phyloP scores from a whole-genome alignment of 225 moss, liverwort and hornwort genomes.

The Climacium dendroides region DNA sequence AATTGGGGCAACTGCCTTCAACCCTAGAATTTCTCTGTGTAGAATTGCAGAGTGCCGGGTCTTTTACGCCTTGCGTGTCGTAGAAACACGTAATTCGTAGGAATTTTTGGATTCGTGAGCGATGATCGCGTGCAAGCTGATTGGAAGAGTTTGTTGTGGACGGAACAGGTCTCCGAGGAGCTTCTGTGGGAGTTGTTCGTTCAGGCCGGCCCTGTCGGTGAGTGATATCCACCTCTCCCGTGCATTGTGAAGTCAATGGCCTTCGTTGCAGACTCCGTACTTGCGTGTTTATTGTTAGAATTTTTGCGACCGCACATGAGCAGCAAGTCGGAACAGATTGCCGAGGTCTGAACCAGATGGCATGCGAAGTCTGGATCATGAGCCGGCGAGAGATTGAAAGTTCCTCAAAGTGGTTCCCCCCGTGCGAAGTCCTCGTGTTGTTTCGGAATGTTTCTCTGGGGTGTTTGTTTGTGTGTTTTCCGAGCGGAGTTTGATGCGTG shows the following conservation, averaged over 20 bases:
- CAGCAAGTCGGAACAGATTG: not conserved
- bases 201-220: conserved; percentile 96
- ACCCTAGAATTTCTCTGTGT: not conserved
- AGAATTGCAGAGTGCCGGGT: not conserved
- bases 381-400: not conserved
- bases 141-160: not conserved
- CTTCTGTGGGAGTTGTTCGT: conserved; percentile 96
- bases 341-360: not conserved
- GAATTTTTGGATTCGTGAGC: not conserved
- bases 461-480: not conserved
- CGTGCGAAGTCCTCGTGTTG: not conserved
- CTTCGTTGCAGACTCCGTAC: not conserved
- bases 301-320: not conserved
- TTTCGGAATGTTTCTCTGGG: not conserved
- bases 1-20: not conserved
- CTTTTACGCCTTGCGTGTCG: not conserved
- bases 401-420: not conserved
- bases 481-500: not conserved
- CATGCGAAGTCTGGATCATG: not conserved
- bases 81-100: too few relatives aligned
- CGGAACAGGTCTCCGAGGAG: conserved; percentile 88
- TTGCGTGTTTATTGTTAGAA: not conserved
- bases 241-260: too few relatives aligned
- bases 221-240: conserved; percentile 1
- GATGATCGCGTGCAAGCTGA: not conserved